Percentiles rank a stretch among this genome's conserved stretches.
Conservation (phyloP, 768 basidiomycete species). For the Dendrothele bispora region DNA sequence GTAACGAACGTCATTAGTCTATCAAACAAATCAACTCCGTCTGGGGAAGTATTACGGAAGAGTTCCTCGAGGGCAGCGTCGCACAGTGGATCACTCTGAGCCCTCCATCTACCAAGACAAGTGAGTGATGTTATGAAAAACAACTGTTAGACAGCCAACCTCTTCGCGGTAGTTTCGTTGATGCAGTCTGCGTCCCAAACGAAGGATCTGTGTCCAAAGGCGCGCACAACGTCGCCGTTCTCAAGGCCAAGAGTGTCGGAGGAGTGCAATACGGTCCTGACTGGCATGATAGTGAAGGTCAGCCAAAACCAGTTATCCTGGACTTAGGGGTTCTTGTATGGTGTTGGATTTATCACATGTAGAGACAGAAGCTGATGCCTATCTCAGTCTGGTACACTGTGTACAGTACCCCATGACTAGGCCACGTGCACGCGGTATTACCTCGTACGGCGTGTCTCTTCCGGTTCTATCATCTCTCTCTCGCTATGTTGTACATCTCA, state of each 20-base stretch:
- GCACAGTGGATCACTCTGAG: background rate
- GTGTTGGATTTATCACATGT: no score
- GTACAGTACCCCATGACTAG: no score
- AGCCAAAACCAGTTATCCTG: no score
- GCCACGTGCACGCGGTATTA: no score
- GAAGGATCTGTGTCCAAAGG: background rate
- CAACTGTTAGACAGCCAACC: no score
- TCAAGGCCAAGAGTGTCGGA: background rate
- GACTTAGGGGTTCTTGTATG: no score
- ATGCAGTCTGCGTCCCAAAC: background rate
- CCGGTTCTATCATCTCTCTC: no score
- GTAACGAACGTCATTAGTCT: background rate
- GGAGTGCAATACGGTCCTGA: background rate
- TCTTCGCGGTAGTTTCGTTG: background rate
- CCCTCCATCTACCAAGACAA: background rate
- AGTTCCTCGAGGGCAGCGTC: constrained; percentile 3
- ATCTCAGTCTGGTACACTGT: background rate
- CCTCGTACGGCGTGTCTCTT: no score
- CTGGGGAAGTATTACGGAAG: background rate
- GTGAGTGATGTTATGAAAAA: constrained; percentile 21
- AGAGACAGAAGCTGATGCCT: no score
- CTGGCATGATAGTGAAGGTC: background rate
- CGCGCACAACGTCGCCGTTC: background rate
- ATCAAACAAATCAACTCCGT: background rate
- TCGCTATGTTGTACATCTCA: no score